Base-by-base conservation (phyloP, 495 filamentous ascomycete species). In the Xylaria palmicola region DNA sequence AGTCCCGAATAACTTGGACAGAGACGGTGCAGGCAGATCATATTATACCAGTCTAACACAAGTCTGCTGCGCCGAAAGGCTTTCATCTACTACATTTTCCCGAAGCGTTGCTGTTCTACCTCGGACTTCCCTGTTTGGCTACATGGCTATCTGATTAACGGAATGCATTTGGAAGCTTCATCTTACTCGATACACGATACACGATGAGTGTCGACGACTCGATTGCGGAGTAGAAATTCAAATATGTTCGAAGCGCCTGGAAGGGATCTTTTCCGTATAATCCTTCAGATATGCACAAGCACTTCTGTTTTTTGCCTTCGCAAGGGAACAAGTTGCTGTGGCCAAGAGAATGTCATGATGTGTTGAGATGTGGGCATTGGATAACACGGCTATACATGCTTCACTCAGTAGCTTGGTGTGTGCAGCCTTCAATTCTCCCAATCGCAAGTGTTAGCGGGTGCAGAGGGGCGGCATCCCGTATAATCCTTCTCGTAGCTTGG, bases 191-290 rank as follows among this genome's bases (percentile, higher is more conserved):
- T n/a, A 47, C 24, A n/a, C 17, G 12, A 26, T 47, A 24, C 22
- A 45, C n/a, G n/a, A n/a, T 19, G 44, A 3, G 13, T 15, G 5
- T 13, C 12, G 22, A 56, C 44, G 27, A 44, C 22, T 44, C 12
- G 53, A 56, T 22, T 44, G 19, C 53, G 30, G 43, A 10, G 39
- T 56, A 44, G 26, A 17, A 56, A 43, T 56, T 56, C 3, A 56
- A 56, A 56, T 56, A 13, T 19, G 10, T 9, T 7, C 32, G 29
- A 51, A 22, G 3, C 45, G 24, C 45, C 9, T 29, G 15, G 24
- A 48, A 48, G 24, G 17, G 24, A 48, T 3, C n/a, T 29, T n/a
- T 15, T 29, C 26, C 44, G 44, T 48, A 48, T 48, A n/a, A 29
- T 45, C 43, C 9, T 10, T n/a, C n/a, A n/a, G n/a, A n/a, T n/a